Conservation (phyloP, 2,329 filamentous ascomycete species). For the Nothophaeocryptopus gaeumannii region DNA sequence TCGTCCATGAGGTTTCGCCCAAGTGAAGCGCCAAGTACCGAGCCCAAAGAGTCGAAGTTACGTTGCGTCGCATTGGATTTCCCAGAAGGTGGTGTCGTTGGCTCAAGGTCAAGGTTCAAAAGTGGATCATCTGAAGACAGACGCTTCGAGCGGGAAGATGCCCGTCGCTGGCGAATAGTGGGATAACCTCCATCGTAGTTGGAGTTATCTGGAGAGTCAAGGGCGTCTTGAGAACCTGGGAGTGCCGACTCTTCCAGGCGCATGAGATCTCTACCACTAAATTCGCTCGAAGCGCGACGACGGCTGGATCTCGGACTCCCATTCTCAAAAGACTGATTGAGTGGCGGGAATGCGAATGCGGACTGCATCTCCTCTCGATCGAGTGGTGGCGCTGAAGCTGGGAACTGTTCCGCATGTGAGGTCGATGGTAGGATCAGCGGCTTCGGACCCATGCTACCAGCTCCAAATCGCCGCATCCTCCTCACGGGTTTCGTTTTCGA, state of each 20-base stretch:
- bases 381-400: conserved; percentile 29
- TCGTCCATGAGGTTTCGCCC: conserved; percentile 38
- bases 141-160: background rate
- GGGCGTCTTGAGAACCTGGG: conserved; percentile 5
- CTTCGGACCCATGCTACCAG: conserved; percentile 33
- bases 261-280: background rate
- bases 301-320: conserved; percentile 4
- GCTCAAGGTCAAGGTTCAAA: conserved; percentile 3
- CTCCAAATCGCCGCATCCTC: conserved; percentile 37
- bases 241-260: conserved; percentile 1
- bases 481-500: conserved; percentile 24
- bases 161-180: background rate
- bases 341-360: conserved; percentile 6
- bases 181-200: background rate
- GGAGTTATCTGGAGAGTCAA: background rate
- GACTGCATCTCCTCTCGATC: conserved; percentile 17
- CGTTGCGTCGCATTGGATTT: conserved; percentile 12
- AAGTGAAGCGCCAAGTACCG: conserved; percentile 12
- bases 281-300: background rate
- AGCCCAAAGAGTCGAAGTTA: conserved; percentile 28
- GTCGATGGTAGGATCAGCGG: conserved; percentile 36
- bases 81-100: background rate
- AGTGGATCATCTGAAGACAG: conserved; percentile 4
- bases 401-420: conserved; percentile 26
- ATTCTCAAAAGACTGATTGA: background rate